phyloP scores from a whole-genome alignment of 805 yeast species.

The Ogataea siamensis region DNA sequence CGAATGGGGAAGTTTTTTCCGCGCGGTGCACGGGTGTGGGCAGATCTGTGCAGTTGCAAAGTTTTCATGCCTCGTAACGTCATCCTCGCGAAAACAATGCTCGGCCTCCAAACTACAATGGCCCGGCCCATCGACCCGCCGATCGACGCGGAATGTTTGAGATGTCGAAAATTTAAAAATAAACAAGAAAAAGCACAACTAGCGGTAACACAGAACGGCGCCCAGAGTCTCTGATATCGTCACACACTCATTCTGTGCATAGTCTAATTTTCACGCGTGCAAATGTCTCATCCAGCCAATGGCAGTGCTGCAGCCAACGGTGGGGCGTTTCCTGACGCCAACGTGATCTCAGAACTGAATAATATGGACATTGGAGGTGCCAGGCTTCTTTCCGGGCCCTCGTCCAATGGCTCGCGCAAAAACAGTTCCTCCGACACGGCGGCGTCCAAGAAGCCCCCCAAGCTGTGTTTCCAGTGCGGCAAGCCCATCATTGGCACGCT shows the following conservation, averaged over 20 bases:
- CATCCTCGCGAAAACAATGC: neutral
- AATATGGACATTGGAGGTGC: conserved; percentile 2
- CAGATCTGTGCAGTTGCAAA: neutral
- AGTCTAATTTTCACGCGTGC: conserved; percentile 1
- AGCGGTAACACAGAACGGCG: conserved; percentile 8
- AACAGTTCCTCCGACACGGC: conserved; percentile 18
- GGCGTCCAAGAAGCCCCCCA: conserved; percentile 27
- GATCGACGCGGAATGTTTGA: conserved; percentile 13
- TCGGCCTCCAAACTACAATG: conserved; percentile 1
- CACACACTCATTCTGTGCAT: neutral
- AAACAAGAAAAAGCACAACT: conserved; percentile 5
- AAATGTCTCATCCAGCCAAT: conserved; percentile 4
- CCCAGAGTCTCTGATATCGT: neutral
- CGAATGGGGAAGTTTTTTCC: conserved; percentile 10
- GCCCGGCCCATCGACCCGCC: conserved; percentile 3
- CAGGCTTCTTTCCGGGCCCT: neutral
- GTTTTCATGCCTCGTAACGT: neutral
- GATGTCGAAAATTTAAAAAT: conserved; percentile 6
- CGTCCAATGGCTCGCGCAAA: conserved; percentile 9
- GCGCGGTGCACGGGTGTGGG: conserved; percentile 8
- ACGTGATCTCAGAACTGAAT: conserved; percentile 2
- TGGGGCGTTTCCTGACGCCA: conserved; percentile 3
- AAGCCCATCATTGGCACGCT: conserved; percentile 65
- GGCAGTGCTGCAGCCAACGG: conserved; percentile 5
- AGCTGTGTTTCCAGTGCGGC: conserved; percentile 52